These are phyloP conservation scores for Trichoderma polysporum DNA, from an alignment of 2,329 filamentous ascomycete genomes.

Conservation along the genomic window DNA sequence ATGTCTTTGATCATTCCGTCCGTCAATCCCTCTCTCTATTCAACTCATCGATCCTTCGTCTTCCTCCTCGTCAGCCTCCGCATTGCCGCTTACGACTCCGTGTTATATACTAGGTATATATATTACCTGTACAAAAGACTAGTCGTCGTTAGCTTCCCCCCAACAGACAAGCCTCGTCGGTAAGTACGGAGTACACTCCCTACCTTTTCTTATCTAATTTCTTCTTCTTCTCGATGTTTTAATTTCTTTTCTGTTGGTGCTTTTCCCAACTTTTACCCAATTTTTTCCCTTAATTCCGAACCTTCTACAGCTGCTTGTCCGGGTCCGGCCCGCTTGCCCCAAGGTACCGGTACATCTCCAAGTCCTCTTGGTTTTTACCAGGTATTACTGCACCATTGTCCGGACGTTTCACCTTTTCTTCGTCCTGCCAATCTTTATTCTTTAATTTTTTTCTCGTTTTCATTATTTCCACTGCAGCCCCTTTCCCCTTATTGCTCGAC, in stretches of 20 bases:
- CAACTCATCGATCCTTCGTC: background rate
- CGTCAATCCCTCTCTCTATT: background rate
- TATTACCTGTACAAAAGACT: background rate
- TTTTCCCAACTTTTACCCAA: background rate
- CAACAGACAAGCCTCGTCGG: constrained; percentile 1
- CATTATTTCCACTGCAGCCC: background rate
- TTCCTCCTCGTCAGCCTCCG: background rate
- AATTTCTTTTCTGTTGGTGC: background rate
- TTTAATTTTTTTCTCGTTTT: background rate
- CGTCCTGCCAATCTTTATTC: background rate
- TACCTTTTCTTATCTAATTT: background rate
- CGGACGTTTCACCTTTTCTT: constrained; percentile 3
- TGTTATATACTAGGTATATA: background rate
- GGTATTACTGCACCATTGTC: constrained; percentile 18
- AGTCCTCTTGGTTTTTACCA: background rate
- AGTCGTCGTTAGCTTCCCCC: background rate
- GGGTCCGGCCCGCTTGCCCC: background rate
- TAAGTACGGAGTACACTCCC: constrained; percentile 6
- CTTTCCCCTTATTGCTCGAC: background rate
- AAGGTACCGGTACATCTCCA: constrained; percentile 18
- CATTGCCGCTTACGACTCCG: background rate
- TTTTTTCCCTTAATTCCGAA: background rate
- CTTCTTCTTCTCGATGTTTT: background rate
- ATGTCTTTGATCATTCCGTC: background rate
- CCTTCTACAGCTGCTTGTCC: background rate